Conservation (phyloP, 1,284 basidiomycete species). For the Somion occarium region DNA sequence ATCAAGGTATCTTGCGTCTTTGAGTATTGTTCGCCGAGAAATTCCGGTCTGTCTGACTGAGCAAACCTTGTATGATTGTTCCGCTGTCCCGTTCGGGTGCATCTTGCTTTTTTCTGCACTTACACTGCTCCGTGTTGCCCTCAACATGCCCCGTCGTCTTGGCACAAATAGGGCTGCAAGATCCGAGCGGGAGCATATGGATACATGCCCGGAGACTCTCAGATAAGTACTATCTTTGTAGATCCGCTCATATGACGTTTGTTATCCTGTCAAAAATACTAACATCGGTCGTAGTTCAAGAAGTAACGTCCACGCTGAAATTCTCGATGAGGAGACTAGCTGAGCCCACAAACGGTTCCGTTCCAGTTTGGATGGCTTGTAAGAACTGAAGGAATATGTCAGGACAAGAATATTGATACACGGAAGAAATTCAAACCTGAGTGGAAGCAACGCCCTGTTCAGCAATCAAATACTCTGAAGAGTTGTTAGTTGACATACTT, state of each 20-base stretch:
- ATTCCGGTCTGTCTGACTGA: too few species aligned
- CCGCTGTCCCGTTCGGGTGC: too few species aligned
- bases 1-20: too few species aligned
- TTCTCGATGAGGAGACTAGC: constrained; percentile 22
- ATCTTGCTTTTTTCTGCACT: too few species aligned
- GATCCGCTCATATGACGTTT: neutral
- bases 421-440: constrained; percentile 16
- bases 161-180: too few species aligned
- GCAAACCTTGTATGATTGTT: too few species aligned
- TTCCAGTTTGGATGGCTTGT: constrained; percentile 60
- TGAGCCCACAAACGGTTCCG: constrained; percentile 67
- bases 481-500: constrained; percentile 2
- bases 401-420: neutral
- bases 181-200: too few species aligned
- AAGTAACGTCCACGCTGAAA: constrained; percentile 28
- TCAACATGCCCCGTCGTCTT: too few species aligned
- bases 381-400: constrained; percentile 35
- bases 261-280: too few species aligned
- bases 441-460: constrained; percentile 23
- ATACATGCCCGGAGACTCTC: neutral
- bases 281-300: too few species aligned
- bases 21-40: too few species aligned
- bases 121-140: too few species aligned
- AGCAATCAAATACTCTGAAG: constrained; percentile 22
- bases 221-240: neutral